Conservation (phyloP, 768 basidiomycete species). For the Mycena polygramma region DNA sequence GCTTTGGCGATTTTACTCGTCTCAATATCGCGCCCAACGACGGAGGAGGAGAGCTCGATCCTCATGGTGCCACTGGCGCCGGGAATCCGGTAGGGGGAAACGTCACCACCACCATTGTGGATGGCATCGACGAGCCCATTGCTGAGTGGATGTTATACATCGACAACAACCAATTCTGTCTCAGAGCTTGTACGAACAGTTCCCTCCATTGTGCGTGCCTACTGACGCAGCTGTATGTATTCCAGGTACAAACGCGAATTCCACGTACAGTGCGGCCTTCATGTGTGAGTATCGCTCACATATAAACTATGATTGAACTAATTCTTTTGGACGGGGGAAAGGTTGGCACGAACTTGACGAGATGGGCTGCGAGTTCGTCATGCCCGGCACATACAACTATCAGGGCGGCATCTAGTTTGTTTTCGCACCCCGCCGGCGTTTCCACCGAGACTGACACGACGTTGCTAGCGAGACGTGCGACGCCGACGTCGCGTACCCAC, state of each 20-base stretch:
- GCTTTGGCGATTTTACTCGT: constrained; percentile 56
- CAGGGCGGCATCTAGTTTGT: constrained; percentile 51
- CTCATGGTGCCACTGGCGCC: constrained; percentile 54
- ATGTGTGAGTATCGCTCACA: neutral
- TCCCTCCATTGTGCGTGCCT: no score
- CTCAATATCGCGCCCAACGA: constrained; percentile 56
- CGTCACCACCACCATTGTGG: constrained; percentile 55
- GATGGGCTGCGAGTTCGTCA: constrained; percentile 59
- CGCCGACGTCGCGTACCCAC: constrained; percentile 60
- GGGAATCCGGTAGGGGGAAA: constrained; percentile 61
- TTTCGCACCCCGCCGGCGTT: constrained; percentile 10
- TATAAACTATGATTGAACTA: no score
- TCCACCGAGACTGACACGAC: neutral
- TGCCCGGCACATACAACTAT: constrained; percentile 61
- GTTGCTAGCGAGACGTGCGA: constrained; percentile 54
- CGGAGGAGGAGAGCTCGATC: constrained; percentile 60
- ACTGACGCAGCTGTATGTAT: no score
- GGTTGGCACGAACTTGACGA: constrained; percentile 39
- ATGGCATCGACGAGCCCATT: constrained; percentile 50
- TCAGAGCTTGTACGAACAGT: constrained; percentile 49
- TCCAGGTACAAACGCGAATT: constrained; percentile 50
- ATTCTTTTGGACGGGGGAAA: no score
- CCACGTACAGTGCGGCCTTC: constrained; percentile 49
- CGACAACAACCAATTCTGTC: constrained; percentile 53
- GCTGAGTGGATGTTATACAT: constrained; percentile 60